A percentile compares a stretch with the other conserved stretches of the same genome.
These are phyloP conservation scores for Diplodia sapinea DNA, from an alignment of 2,329 filamentous ascomycete genomes.

Conservation along the genomic window DNA sequence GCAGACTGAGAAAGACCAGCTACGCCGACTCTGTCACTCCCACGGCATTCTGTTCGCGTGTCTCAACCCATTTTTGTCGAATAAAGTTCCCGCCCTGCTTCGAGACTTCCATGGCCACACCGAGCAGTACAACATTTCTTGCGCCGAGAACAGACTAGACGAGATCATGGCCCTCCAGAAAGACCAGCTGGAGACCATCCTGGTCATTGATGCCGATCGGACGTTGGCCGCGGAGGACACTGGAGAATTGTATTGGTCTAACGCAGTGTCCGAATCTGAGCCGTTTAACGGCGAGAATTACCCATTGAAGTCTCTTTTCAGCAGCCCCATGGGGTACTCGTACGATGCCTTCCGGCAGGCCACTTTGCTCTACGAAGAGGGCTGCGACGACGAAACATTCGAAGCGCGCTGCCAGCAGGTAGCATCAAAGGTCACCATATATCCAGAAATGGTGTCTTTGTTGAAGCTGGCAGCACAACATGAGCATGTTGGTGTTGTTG, in stretches of 20 bases:
- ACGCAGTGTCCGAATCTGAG: background rate
- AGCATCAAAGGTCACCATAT: constrained; percentile 51
- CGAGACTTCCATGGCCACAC: constrained; percentile 49
- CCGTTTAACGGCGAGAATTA: background rate
- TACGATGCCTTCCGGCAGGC: constrained; percentile 63
- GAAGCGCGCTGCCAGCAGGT: constrained; percentile 54
- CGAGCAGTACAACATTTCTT: constrained; percentile 48
- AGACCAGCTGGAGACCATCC: constrained; percentile 49
- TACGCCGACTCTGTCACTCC: constrained; percentile 54
- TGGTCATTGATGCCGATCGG: constrained; percentile 65
- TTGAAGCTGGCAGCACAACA: constrained; percentile 45
- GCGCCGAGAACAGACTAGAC: constrained; percentile 45
- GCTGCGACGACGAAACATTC: constrained; percentile 48
- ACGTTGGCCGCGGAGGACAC: constrained; percentile 61
- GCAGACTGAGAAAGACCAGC: constrained; percentile 50
- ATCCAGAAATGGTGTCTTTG: constrained; percentile 57
- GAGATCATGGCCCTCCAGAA: constrained; percentile 37
- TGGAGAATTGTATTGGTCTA: constrained; percentile 58
- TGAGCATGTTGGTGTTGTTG: constrained; percentile 52
- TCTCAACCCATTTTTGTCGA: constrained; percentile 17
- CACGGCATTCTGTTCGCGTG: constrained; percentile 56
- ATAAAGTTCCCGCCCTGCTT: constrained; percentile 41
- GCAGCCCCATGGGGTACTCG: constrained; percentile 55
- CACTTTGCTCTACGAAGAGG: constrained; percentile 59
- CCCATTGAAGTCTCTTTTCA: constrained; percentile 56